A percentile compares a stretch with the other conserved stretches of the same genome.
These are phyloP conservation scores for Brettanomyces naardenensis DNA, from an alignment of 805 yeast genomes.

Conservation along the genomic window DNA sequence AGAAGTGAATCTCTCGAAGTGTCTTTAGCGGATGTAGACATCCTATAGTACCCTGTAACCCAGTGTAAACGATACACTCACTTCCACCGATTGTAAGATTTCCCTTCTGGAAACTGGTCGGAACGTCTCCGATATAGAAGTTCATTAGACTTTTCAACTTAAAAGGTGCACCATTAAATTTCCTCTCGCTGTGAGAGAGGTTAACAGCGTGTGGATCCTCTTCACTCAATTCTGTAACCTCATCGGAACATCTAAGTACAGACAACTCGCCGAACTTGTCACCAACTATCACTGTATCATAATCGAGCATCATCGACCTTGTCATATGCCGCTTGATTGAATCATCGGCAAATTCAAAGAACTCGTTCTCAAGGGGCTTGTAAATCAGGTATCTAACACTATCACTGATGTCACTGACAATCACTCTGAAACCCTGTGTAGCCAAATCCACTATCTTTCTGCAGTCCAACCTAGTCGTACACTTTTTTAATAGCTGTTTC, in stretches of 20 bases:
- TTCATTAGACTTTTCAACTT: constrained; percentile 48
- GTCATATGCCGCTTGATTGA: constrained; percentile 60
- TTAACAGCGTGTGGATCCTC: constrained; percentile 40
- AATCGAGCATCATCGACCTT: constrained; percentile 52
- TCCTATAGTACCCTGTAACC: constrained; percentile 80
- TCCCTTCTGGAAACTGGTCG: constrained; percentile 51
- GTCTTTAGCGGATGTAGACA: constrained; percentile 60
- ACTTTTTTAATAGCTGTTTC: constrained; percentile 69
- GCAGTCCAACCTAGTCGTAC: constrained; percentile 38
- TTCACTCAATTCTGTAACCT: constrained; percentile 39
- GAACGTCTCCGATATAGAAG: constrained; percentile 62
- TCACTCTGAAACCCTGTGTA: constrained; percentile 50
- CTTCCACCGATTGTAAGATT: constrained; percentile 53
- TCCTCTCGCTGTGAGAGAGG: constrained; percentile 24
- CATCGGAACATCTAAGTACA: constrained; percentile 53
- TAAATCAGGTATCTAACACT: constrained; percentile 54
- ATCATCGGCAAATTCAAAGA: constrained; percentile 67
- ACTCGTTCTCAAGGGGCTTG: constrained; percentile 38
- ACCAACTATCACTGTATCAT: constrained; percentile 71
- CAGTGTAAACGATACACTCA: constrained; percentile 61
- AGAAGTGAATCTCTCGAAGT: constrained; percentile 50
- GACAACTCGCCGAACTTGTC: constrained; percentile 82
- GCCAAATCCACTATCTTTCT: constrained; percentile 46
- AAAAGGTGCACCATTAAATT: constrained; percentile 42
- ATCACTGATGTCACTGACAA: constrained; percentile 64